Percentiles rank a stretch among this genome's conserved stretches.
Evolutionary conservation across 139 green algal genomes (phyloP).

Genomic region (Monoraphidium neglectum): DNA sequence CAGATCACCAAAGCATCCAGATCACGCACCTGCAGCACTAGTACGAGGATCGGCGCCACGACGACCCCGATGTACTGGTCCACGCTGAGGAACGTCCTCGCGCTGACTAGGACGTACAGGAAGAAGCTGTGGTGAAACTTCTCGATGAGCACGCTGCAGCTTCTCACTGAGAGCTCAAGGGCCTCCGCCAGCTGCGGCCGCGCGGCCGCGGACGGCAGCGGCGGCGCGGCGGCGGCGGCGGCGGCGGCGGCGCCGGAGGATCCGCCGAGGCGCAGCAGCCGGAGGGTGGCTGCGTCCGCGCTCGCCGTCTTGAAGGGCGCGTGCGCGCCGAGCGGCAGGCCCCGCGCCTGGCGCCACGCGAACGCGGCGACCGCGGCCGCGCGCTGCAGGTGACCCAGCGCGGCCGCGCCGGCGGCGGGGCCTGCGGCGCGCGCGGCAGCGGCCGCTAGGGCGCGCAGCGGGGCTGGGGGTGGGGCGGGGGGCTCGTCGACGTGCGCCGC

Average conservation of each 20-base stretch:
- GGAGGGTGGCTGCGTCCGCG: slow-evolving; percentile 66
- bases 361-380: slow-evolving; percentile 45
- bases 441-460: not conserved
- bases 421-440: not conserved
- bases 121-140: slow-evolving; percentile 81
- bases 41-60: slow-evolving; percentile 48
- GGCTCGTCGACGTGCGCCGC: too few species aligned
- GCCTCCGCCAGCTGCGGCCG: slow-evolving; percentile 30
- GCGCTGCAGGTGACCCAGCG: slow-evolving; percentile 17
- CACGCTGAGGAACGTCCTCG: slow-evolving; percentile 62
- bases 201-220: not conserved
- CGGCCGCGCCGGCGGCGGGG: not conserved
- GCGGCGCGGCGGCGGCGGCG: not conserved
- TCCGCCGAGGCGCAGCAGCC: too few species aligned
- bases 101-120: slow-evolving; percentile 62
- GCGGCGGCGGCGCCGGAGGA: not conserved
- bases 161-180: slow-evolving; percentile 57
- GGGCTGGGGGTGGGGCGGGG: not conserved
- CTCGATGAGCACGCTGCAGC: slow-evolving; percentile 82
- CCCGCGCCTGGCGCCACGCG: slow-evolving; percentile 46
- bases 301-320: slow-evolving; percentile 60
- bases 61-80: slow-evolving; percentile 70
- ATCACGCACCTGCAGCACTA: slow-evolving; percentile 68
- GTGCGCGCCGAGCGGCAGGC: slow-evolving; percentile 55
- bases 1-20: too few species aligned